Percentiles rank a stretch among this genome's conserved stretches.
phyloP scores from a whole-genome alignment of 164 flowering plant species.

The Magnolia kwangsiensis region DNA sequence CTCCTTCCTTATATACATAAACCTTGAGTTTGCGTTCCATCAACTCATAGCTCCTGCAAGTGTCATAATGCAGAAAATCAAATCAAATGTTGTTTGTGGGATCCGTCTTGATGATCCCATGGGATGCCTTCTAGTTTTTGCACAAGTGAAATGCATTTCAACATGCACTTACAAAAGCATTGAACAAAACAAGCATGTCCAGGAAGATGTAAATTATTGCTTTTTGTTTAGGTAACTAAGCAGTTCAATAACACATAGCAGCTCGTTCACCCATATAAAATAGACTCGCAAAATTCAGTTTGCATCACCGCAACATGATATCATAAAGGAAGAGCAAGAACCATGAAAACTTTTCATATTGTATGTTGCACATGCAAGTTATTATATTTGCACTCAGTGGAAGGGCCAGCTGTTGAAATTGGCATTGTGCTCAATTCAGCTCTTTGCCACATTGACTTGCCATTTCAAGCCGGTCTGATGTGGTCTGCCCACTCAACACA shows the following conservation, averaged over 20 bases:
- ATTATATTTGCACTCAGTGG: neutral
- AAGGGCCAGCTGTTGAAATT: neutral
- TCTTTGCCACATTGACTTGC: neutral
- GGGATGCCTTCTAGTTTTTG: neutral
- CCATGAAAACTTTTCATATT: neutral
- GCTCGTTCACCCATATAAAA: neutral
- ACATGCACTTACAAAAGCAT: neutral
- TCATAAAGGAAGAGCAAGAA: neutral
- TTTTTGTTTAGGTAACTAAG: neutral
- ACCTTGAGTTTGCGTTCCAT: conserved; percentile 15
- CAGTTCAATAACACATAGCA: neutral
- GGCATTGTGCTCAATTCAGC: neutral
- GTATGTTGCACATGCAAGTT: neutral
- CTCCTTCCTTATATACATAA: conserved; percentile 13
- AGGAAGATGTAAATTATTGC: neutral
- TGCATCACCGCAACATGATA: neutral
- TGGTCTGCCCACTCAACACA: neutral
- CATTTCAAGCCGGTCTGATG: neutral
- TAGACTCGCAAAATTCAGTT: neutral
- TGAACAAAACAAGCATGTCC: neutral
- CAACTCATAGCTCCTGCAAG: conserved; percentile 15
- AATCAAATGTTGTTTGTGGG: neutral
- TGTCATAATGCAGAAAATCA: neutral
- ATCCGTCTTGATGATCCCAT: neutral
- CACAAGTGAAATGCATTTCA: neutral